phyloP scores from a whole-genome alignment of 331 rosid species.

The Acacia concinna region DNA sequence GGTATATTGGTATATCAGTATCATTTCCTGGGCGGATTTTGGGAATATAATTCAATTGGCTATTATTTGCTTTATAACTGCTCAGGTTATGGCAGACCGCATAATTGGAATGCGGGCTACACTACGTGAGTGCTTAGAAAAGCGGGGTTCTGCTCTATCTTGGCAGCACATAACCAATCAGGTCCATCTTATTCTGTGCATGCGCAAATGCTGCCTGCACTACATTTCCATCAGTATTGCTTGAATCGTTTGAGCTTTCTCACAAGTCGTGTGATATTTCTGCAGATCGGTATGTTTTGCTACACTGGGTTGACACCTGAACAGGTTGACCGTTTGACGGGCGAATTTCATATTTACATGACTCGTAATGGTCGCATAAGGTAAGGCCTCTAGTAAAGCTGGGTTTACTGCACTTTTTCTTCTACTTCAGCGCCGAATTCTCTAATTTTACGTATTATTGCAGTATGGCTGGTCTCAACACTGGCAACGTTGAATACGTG shows the following conservation, averaged over 20 bases:
- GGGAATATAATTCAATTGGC: conserved; percentile 8
- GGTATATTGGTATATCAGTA: neutral
- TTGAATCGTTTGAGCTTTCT: conserved; percentile 9
- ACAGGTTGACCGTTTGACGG: conserved; percentile 86
- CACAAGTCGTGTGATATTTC: conserved; percentile 3
- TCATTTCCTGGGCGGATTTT: neutral
- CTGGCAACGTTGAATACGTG: conserved; percentile 73
- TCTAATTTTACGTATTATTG: neutral
- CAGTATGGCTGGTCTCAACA: conserved; percentile 95
- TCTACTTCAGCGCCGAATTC: neutral
- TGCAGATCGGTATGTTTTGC: conserved; percentile 96
- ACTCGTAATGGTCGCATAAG: conserved; percentile 94
- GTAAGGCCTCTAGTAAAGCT: conserved; percentile 20
- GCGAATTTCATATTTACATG: conserved; percentile 79
- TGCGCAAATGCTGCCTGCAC: neutral
- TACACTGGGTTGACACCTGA: conserved; percentile 91
- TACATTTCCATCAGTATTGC: neutral
- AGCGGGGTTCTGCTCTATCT: conserved; percentile 65
- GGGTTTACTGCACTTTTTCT: neutral
- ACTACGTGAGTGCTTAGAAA: conserved; percentile 73
- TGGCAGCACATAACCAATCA: conserved; percentile 92
- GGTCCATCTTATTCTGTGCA: conserved; percentile 43
- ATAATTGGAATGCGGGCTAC: conserved; percentile 84
- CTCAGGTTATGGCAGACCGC: conserved; percentile 92
- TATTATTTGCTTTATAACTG: conserved; percentile 10